These are phyloP conservation scores for Selaginella moellendorffii DNA, from an alignment of 75 land plant genomes.

Conservation along the genomic window DNA sequence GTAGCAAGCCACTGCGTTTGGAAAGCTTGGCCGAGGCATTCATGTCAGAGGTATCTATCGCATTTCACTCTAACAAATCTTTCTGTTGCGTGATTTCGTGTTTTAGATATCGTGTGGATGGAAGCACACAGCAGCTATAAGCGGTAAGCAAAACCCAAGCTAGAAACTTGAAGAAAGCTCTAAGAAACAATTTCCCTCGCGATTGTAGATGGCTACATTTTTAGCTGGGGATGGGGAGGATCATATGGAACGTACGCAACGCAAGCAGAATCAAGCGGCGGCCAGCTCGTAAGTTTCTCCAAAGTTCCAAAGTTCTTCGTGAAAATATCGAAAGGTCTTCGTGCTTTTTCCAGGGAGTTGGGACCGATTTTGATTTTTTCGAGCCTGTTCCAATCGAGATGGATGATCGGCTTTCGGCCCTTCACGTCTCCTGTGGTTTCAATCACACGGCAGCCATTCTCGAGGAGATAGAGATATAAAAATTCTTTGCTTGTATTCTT, in stretches of 20 bases:
- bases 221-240: constrained; percentile 98
- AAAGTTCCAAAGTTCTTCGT: too few species aligned
- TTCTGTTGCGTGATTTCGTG: too few species aligned
- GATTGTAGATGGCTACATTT: constrained; percentile 52
- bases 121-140: constrained; percentile 89
- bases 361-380: constrained; percentile 53
- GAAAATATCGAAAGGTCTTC: too few species aligned
- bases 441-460: constrained; percentile 82
- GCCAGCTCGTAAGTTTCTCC: constrained; percentile 81
- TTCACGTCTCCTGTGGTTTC: constrained; percentile 83
- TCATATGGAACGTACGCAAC: constrained; percentile 68
- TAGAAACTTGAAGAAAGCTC: too few species aligned
- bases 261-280: constrained; percentile 74
- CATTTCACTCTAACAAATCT: too few species aligned
- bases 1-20: not conserved
- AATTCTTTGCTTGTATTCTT: too few species aligned
- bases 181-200: too few species aligned
- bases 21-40: not conserved
- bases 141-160: too few species aligned
- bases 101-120: constrained; percentile 93
- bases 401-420: constrained; percentile 27
- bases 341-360: constrained; percentile 53
- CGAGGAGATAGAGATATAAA: constrained; percentile 33
- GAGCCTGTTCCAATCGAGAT: constrained; percentile 38
- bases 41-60: not conserved